Conservation (phyloP, 495 filamentous ascomycete genomes). For the Aspergillus cavernicola region DNA sequence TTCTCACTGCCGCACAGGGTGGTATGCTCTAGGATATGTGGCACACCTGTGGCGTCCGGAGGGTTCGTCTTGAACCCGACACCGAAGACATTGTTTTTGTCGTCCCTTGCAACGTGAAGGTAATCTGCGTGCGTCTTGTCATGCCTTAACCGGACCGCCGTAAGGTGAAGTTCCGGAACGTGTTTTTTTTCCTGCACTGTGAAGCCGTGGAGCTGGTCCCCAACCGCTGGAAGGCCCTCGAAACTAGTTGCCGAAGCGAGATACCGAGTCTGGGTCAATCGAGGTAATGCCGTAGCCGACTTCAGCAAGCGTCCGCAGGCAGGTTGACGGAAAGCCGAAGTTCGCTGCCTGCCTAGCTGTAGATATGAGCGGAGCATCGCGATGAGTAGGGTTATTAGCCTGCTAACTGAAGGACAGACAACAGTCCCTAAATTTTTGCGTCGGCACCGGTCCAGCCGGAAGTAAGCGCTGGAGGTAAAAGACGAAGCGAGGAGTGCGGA, state of each 20-base stretch:
- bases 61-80: constrained; percentile 99
- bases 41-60: constrained; percentile 91
- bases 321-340: constrained; percentile 24
- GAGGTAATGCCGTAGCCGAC: constrained; percentile 25
- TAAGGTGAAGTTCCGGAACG: constrained; percentile 89
- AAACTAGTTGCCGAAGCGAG: constrained; percentile 65
- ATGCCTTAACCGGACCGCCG: constrained; percentile 83
- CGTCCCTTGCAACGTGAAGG: constrained; percentile 88
- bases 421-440: too few species aligned
- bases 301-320: constrained; percentile 19
- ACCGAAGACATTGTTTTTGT: constrained; percentile 98
- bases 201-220: constrained; percentile 88
- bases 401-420: too few species aligned
- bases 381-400: not conserved
- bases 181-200: constrained; percentile 82
- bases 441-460: constrained; percentile 18
- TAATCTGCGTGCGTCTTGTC: constrained; percentile 94
- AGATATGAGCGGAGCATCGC: constrained; percentile 37
- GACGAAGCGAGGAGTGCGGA: not conserved
- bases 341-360: constrained; percentile 26
- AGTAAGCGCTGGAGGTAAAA: not conserved
- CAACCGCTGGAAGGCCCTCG: constrained; percentile 66
- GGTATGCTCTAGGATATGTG: constrained; percentile 96
- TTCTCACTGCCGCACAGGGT: constrained; percentile 96
- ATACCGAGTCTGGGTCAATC: constrained; percentile 45